Percentiles rank a stretch among this genome's conserved stretches.
phyloP scores from a whole-genome alignment of 371 early-diverging fungal genomes.

The Syncephalastrum sp. region DNA sequence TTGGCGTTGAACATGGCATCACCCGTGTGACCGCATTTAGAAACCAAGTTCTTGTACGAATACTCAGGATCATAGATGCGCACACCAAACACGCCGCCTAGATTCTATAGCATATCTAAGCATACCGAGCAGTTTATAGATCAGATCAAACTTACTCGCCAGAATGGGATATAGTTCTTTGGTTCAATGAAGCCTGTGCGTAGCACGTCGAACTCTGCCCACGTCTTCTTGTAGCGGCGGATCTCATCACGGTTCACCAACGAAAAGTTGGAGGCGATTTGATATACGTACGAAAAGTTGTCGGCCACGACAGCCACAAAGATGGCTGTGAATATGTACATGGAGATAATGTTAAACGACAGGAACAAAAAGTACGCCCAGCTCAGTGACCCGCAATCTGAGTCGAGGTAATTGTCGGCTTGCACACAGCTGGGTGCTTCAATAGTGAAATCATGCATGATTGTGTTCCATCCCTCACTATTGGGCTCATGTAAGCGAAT shows the following conservation, averaged over 20 bases:
- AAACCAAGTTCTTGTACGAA: constrained; percentile 35
- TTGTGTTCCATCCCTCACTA: constrained; percentile 73
- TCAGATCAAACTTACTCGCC: constrained; percentile 29
- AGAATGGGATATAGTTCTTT: constrained; percentile 48
- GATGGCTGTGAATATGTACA: constrained; percentile 75
- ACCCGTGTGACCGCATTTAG: constrained; percentile 11
- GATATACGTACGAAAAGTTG: constrained; percentile 71
- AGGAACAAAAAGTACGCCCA: constrained; percentile 68
- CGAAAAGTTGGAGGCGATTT: constrained; percentile 60
- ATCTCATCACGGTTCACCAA: constrained; percentile 69
- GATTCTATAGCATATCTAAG: constrained; percentile 20
- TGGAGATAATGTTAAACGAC: constrained; percentile 71
- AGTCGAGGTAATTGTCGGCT: constrained; percentile 51
- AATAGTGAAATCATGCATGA: constrained; percentile 69
- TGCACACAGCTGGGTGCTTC: constrained; percentile 62
- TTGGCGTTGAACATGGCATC: constrained; percentile 6
- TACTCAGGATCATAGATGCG: constrained; percentile 36
- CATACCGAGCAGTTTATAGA: not conserved
- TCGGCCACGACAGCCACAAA: constrained; percentile 73
- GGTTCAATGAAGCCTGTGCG: constrained; percentile 54
- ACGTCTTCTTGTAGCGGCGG: constrained; percentile 57
- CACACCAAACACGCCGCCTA: constrained; percentile 42
- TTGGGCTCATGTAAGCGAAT: constrained; percentile 6
- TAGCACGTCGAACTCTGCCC: constrained; percentile 58
- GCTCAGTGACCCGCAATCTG: constrained; percentile 65